A percentile compares a stretch with the other conserved stretches of the same genome.
phyloP scores from a whole-genome alignment of 495 filamentous ascomycete species.

The Penicillium pulvis region DNA sequence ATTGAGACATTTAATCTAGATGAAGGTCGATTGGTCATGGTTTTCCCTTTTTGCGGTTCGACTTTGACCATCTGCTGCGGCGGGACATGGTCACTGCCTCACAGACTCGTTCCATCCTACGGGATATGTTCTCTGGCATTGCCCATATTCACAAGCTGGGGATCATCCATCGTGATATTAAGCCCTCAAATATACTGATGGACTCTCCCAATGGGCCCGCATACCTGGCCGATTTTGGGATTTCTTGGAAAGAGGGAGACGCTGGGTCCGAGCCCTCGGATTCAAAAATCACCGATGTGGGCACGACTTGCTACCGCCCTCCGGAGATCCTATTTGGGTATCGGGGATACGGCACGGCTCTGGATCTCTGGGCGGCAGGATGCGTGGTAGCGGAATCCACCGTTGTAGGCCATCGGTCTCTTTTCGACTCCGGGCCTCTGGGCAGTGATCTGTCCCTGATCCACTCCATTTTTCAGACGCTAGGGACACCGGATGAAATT shows the following conservation, averaged over 20 bases:
- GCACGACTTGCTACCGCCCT: slow-evolving; percentile 86
- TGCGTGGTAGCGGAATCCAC: slow-evolving; percentile 73
- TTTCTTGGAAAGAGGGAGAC: slow-evolving; percentile 74
- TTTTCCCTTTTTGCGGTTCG: slow-evolving; percentile 82
- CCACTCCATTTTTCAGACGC: slow-evolving; percentile 81
- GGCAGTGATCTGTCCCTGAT: slow-evolving; percentile 93
- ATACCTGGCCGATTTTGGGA: slow-evolving; percentile 87
- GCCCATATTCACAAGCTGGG: slow-evolving; percentile 66
- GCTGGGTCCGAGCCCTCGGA: slow-evolving; percentile 60
- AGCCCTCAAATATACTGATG: slow-evolving; percentile 87
- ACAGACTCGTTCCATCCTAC: slow-evolving; percentile 53
- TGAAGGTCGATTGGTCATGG: slow-evolving; percentile 70
- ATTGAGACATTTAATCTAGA: slow-evolving; percentile 70
- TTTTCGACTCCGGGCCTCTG: slow-evolving; percentile 85
- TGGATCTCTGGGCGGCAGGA: slow-evolving; percentile 93
- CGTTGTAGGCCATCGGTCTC: slow-evolving; percentile 46
- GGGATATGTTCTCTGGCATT: slow-evolving; percentile 72
- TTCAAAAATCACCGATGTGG: slow-evolving; percentile 86
- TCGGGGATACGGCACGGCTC: slow-evolving; percentile 61
- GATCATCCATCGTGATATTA: slow-evolving; percentile 92
- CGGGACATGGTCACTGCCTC: slow-evolving; percentile 42
- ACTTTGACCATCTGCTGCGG: slow-evolving; percentile 64
- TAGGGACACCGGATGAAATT: slow-evolving; percentile 78
- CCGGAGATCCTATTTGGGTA: slow-evolving; percentile 92
- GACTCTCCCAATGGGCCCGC: slow-evolving; percentile 66